These are phyloP conservation scores for Aspergillus thermomutatus DNA, from an alignment of 2,329 filamentous ascomycete species.

Conservation along the genomic window DNA sequence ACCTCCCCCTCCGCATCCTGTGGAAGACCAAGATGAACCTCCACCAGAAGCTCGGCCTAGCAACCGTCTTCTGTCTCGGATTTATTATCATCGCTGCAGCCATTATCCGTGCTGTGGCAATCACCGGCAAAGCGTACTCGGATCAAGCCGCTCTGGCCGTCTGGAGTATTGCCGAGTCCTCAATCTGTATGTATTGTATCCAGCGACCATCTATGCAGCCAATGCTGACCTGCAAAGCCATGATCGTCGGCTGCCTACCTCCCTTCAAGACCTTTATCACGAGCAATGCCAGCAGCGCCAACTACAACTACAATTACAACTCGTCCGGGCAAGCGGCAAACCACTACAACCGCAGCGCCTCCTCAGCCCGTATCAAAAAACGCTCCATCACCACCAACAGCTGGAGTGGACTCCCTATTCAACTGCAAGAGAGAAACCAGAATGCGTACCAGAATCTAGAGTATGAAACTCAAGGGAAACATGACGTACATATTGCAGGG, in stretches of 20 bases:
- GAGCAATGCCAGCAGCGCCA: neutral
- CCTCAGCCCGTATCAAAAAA: neutral
- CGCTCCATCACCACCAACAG: neutral
- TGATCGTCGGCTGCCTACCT: constrained; percentile 17
- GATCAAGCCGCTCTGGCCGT: constrained; percentile 17
- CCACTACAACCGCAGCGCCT: neutral
- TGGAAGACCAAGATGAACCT: constrained; percentile 23
- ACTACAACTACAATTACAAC: neutral
- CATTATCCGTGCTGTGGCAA: constrained; percentile 25
- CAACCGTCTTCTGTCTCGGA: constrained; percentile 26
- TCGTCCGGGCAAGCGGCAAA: neutral
- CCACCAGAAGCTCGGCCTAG: constrained; percentile 25
- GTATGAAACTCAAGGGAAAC: neutral
- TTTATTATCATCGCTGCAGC: constrained; percentile 22
- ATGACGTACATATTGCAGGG: constrained; percentile 1
- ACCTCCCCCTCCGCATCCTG: constrained; percentile 26
- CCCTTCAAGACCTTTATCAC: constrained; percentile 17
- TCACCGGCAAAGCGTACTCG: constrained; percentile 18
- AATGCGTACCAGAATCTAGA: neutral
- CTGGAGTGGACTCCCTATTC: constrained; percentile 5
- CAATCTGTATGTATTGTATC: constrained; percentile 11
- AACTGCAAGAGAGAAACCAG: neutral
- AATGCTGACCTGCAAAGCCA: constrained; percentile 2
- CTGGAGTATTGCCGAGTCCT: constrained; percentile 18
- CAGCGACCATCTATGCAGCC: neutral